A percentile compares a stretch with the other conserved stretches of the same genome.
Conservation (phyloP, 2,329 filamentous ascomycete genomes). For the Colletotrichum incanum region DNA sequence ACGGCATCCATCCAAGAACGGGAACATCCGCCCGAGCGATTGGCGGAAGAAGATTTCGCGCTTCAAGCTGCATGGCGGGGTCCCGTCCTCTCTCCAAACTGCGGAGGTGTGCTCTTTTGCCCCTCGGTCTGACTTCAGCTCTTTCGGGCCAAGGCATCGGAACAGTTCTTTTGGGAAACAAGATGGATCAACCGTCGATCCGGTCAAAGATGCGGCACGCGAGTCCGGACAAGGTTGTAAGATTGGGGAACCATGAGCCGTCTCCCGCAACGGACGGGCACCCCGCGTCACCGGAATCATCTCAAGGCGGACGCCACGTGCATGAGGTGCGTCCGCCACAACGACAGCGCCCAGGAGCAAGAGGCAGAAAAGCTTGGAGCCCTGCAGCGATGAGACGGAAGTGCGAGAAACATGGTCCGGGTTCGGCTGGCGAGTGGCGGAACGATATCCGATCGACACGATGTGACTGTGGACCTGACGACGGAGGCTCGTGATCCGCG, state of each 20-base stretch:
- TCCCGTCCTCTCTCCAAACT: background rate
- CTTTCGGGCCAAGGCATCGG: background rate
- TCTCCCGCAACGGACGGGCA: background rate
- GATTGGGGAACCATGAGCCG: conserved; percentile 17
- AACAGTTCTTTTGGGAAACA: too few species aligned
- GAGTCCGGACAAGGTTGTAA: background rate
- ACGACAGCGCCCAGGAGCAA: background rate
- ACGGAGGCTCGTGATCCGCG: conserved; percentile 33
- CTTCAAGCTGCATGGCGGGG: conserved; percentile 3
- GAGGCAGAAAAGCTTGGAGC: too few species aligned
- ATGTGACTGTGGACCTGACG: background rate
- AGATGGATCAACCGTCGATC: background rate
- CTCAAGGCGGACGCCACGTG: conserved; percentile 1
- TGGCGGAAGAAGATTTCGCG: conserved; percentile 31
- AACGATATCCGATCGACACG: conserved; percentile 15
- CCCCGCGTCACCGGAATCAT: background rate
- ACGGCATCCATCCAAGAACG: conserved; percentile 12
- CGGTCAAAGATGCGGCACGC: background rate
- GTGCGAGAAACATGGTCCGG: background rate
- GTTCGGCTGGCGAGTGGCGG: background rate
- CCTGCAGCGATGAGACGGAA: background rate
- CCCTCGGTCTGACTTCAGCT: background rate
- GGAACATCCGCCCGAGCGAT: conserved; percentile 23
- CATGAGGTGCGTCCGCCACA: background rate
- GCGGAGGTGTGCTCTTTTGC: background rate